Conservation (phyloP, 192 early-diverging fungal species). For the Spizellomyces sp. region DNA sequence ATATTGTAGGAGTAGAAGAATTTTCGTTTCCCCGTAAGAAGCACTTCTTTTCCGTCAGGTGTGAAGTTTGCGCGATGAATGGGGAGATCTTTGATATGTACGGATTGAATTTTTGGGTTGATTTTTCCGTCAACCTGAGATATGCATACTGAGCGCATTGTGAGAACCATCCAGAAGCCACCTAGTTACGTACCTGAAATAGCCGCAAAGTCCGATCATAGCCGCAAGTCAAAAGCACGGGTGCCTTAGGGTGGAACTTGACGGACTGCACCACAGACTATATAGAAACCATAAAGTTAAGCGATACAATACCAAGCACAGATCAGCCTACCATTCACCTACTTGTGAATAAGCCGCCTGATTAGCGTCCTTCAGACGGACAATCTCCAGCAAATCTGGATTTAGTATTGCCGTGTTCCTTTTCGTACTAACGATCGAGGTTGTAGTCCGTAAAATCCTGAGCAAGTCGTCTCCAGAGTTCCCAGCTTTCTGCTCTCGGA, state of each 20-base stretch:
- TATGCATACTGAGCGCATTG: background rate
- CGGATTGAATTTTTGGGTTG: conserved; percentile 88
- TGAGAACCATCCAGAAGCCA: no score
- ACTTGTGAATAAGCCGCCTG: conserved; percentile 66
- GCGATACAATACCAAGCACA: background rate
- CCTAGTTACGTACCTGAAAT: conserved; percentile 60
- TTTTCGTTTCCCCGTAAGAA: conserved; percentile 76
- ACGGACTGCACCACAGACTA: conserved; percentile 68
- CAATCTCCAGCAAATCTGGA: conserved; percentile 60
- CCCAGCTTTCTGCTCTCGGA: conserved; percentile 19
- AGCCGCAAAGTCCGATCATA: conserved; percentile 85
- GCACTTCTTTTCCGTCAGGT: conserved; percentile 70
- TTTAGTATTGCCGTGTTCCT: conserved; percentile 38
- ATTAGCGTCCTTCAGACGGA: conserved; percentile 79
- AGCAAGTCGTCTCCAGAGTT: conserved; percentile 12
- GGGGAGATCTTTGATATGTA: conserved; percentile 88
- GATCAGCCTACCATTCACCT: background rate
- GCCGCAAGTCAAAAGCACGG: conserved; percentile 85
- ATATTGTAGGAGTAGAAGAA: conserved; percentile 87
- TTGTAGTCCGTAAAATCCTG: conserved; percentile 33
- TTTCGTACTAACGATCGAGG: conserved; percentile 34
- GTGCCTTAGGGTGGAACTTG: conserved; percentile 87
- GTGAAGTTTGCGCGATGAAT: conserved; percentile 78
- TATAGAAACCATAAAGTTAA: background rate
- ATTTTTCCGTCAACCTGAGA: conserved; percentile 83